These are phyloP conservation scores for Gossypium laxum DNA, from an alignment of 441 rosid genomes.

Conservation along the genomic window DNA sequence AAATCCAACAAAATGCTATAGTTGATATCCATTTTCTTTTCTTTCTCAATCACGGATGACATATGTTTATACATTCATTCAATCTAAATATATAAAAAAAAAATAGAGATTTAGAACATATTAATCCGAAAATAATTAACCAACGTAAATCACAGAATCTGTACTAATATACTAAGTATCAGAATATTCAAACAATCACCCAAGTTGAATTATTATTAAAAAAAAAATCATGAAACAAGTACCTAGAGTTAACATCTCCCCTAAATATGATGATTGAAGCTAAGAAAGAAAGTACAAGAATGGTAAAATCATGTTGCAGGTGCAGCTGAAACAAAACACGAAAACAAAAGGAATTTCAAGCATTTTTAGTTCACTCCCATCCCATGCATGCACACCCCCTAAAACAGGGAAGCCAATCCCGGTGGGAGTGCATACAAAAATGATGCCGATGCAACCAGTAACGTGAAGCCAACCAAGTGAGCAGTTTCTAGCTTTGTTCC, in stretches of 20 bases:
- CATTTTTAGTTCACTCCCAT: not conserved
- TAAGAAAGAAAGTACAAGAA: not conserved
- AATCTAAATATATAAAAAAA: no score
- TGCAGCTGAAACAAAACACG: not conserved
- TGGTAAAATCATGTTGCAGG: not conserved
- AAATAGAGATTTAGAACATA: no score
- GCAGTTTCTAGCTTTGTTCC: conserved; percentile 11
- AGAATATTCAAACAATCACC: not conserved
- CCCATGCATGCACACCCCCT: not conserved
- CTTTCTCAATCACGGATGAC: no score
- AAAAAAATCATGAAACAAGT: not conserved
- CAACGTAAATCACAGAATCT: no score
- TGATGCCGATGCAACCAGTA: conserved; percentile 21
- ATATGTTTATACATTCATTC: no score
- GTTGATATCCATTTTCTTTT: no score
- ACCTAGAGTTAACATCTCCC: not conserved
- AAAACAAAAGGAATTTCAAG: no score
- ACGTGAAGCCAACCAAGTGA: not conserved
- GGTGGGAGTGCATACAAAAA: conserved; percentile 21
- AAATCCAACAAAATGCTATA: no score
- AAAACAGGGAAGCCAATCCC: conserved; percentile 11
- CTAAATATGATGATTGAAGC: not conserved
- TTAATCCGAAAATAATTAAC: no score
- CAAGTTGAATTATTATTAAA: not conserved
- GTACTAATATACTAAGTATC: no score